Conservation (phyloP, 2,329 filamentous ascomycete genomes). For the Cordyceps cateniannulata region DNA sequence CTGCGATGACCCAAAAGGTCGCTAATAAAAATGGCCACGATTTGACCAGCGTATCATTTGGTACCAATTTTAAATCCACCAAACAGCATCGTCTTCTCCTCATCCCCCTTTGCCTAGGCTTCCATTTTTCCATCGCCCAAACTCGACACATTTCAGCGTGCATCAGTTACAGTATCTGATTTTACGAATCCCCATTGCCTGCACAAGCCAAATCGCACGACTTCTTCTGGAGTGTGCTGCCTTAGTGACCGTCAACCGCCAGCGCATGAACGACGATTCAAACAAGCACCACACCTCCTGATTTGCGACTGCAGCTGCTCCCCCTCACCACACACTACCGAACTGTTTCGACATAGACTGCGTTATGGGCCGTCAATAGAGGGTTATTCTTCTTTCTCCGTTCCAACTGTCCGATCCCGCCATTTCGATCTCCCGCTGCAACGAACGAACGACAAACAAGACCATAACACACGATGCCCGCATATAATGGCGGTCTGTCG, state of each 20-base stretch:
- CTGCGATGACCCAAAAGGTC: too few relatives aligned
- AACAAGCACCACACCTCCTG: neutral
- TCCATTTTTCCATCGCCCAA: neutral
- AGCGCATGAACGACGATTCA: neutral
- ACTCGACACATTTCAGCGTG: neutral
- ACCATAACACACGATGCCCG: slow-evolving; percentile 4
- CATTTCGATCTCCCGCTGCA: neutral
- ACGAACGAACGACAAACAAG: neutral
- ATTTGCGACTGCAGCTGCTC: neutral
- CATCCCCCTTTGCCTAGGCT: neutral
- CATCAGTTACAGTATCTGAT: neutral
- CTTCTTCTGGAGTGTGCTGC: too few relatives aligned
- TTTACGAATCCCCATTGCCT: neutral
- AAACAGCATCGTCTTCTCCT: neutral
- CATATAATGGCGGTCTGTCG: slow-evolving; percentile 27
- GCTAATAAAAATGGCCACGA: too few relatives aligned
- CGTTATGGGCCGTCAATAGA: neutral
- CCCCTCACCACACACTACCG: neutral
- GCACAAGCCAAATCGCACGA: neutral
- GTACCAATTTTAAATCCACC: slow-evolving; percentile 10
- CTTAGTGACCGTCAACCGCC: too few relatives aligned
- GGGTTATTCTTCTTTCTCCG: too few relatives aligned
- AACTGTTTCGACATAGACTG: neutral
- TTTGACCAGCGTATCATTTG: too few relatives aligned
- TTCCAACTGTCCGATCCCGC: neutral